Evolutionary conservation across 495 filamentous ascomycete species (phyloP).

Genomic region (Venustampulla echinocandica): DNA sequence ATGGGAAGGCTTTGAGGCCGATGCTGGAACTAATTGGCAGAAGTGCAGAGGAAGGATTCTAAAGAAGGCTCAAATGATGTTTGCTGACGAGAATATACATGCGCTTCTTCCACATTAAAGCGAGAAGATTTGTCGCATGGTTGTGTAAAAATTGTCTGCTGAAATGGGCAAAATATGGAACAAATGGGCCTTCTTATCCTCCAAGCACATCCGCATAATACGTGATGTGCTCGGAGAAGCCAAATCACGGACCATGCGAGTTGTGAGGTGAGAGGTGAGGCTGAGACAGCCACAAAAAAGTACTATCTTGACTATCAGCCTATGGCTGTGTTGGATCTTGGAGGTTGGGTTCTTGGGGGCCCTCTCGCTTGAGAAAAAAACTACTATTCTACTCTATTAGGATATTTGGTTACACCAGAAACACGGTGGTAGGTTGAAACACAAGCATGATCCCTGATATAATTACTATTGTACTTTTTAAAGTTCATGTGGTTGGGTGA

Average conservation of each 20-base stretch:
- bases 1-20: too few species aligned
- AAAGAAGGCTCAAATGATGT: background rate
- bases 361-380: background rate
- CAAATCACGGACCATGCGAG: too few species aligned
- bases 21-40: background rate
- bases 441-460: background rate
- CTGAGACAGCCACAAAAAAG: conserved; percentile 6
- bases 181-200: background rate
- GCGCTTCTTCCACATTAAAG: background rate
- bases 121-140: background rate
- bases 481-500: background rate
- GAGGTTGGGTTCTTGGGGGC: background rate
- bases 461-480: background rate
- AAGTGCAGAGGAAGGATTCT: too few species aligned
- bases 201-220: too few species aligned
- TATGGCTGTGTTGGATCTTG: conserved; percentile 1
- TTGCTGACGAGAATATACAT: background rate
- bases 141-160: background rate
- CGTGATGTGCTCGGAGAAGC: too few species aligned
- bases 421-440: background rate
- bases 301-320: conserved; percentile 8
- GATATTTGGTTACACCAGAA: background rate
- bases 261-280: too few species aligned
- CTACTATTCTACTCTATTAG: too few species aligned
- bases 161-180: background rate